Evolutionary conservation across 2,329 filamentous ascomycete genomes (phyloP), one percentile per base, ranked within the genome.

Genomic region (Albophoma yamanashiensis): DNA sequence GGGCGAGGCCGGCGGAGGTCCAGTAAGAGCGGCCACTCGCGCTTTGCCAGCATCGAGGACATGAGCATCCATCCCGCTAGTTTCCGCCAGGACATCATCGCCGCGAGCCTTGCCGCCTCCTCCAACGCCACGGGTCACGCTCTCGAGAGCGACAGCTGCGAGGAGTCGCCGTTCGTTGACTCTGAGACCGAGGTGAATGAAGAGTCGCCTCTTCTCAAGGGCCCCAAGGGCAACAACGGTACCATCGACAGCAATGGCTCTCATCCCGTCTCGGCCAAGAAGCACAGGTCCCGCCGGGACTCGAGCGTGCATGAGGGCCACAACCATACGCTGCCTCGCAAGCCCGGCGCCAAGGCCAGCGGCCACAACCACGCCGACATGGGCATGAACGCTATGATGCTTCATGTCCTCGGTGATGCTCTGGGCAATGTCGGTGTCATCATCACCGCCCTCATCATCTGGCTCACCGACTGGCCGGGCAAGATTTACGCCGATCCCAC

Each of bases 11-110:
- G 75, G 60, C 78, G 78, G 58, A 77, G 78, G 53, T 71, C 74
- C 61, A 74, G 76, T 61, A 78, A 75, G 69, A 80, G 74, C 65
- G 79, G 82, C 63, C 82, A 83, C 62, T 78, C 78, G 59, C 85
- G 84, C 66, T 81, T 88, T 64, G 76, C 84, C 61, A 86, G 82
- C 77, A 76, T 92, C 78, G 75, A 87, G 40, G 83, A 92, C 59
- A 88, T 95, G 65, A 90, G 88, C 70, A 89, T 96, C 58, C 89
- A 97, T 70, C 94, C 94, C 3, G 89, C 91, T 31, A 93, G 88
- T 64, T 92, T 97, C 78, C 82, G 94, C 65, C 89, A 96, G 71
- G 91, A 93, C 60, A 96, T 99, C 66, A 95, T 97, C 65, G 87
- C 88, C 43, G 91, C 90, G n/a, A 88, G 86, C 62, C 83, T 84